These are phyloP conservation scores for Melampsora abietis-canadensis DNA, from an alignment of 1,284 basidiomycete genomes.

Conservation along the genomic window DNA sequence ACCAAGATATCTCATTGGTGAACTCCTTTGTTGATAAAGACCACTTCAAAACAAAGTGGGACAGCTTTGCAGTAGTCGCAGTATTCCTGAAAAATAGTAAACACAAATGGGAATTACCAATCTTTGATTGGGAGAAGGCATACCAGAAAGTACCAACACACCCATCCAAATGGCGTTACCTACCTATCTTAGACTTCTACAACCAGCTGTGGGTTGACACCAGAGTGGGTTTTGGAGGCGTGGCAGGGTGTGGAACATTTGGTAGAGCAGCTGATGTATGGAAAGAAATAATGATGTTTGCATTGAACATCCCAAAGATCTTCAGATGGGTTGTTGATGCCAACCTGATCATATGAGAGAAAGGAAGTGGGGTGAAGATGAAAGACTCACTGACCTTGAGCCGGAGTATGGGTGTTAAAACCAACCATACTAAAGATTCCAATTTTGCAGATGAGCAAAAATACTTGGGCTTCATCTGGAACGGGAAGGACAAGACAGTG, in stretches of 20 bases:
- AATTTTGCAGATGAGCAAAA: background rate
- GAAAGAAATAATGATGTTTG: background rate
- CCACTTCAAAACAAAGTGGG: background rate
- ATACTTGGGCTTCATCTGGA: constrained; percentile 13
- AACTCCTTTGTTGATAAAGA: constrained; percentile 10
- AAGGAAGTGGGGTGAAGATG: background rate
- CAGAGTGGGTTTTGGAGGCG: background rate
- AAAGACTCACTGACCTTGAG: background rate
- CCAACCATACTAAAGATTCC: background rate
- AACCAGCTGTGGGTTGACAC: background rate
- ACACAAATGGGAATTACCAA: background rate
- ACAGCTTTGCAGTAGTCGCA: background rate
- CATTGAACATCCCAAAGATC: background rate
- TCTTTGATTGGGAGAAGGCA: constrained; percentile 15
- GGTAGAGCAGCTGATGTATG: background rate
- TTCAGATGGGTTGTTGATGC: background rate
- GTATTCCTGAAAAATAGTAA: background rate
- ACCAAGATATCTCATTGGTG: background rate
- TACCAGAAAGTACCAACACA: background rate
- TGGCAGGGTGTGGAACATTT: constrained; percentile 3
- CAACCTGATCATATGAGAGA: background rate
- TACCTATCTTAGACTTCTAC: background rate
- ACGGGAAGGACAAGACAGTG: background rate
- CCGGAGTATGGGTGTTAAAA: background rate
- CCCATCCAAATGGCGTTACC: background rate